Conservation (phyloP, 352 stramenopile species). For the Pythium scleroteichum region DNA sequence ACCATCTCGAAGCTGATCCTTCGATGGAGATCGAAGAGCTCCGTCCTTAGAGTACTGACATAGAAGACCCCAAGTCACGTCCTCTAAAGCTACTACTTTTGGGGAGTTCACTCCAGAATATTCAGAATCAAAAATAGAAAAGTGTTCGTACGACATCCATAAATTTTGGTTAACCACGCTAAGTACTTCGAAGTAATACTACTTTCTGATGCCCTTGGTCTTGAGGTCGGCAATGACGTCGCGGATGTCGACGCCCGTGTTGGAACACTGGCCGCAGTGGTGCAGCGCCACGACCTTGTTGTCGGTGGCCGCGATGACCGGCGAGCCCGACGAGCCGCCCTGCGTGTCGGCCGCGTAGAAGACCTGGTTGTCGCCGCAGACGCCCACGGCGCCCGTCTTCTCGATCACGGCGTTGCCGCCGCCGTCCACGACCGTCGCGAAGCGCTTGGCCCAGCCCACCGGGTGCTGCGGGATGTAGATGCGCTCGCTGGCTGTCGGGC, state of each 20-base stretch:
- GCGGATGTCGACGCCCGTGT: conserved; percentile 17
- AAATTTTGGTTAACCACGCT: too few species aligned
- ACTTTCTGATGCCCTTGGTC: not conserved
- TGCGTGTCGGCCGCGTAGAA: conserved; percentile 27
- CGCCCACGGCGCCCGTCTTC: not conserved
- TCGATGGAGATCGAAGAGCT: too few species aligned
- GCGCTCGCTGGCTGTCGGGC: conserved; percentile 43
- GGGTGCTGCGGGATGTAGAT: conserved; percentile 73
- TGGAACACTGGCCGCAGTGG: conserved; percentile 34
- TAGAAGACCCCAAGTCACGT: too few species aligned
- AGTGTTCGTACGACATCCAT: too few species aligned
- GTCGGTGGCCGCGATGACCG: conserved; percentile 22
- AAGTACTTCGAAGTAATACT: too few species aligned
- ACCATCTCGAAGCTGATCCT: too few species aligned
- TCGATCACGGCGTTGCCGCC: conserved; percentile 19
- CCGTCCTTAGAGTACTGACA: too few species aligned
- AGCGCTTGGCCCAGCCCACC: conserved; percentile 58
- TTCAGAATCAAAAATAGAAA: too few species aligned
- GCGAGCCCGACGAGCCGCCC: conserved; percentile 33
- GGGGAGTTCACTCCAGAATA: too few species aligned
- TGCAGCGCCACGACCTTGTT: conserved; percentile 32
- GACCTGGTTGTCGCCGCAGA: conserved; percentile 28
- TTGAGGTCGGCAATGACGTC: conserved; percentile 20
- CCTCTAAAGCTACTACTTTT: too few species aligned
- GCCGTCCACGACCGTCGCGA: conserved; percentile 42